Percentiles rank a stretch among this genome's conserved stretches.
Evolutionary conservation across 1,139 yeast genomes (phyloP).

Genomic region (Scheffersomyces stambukii): DNA sequence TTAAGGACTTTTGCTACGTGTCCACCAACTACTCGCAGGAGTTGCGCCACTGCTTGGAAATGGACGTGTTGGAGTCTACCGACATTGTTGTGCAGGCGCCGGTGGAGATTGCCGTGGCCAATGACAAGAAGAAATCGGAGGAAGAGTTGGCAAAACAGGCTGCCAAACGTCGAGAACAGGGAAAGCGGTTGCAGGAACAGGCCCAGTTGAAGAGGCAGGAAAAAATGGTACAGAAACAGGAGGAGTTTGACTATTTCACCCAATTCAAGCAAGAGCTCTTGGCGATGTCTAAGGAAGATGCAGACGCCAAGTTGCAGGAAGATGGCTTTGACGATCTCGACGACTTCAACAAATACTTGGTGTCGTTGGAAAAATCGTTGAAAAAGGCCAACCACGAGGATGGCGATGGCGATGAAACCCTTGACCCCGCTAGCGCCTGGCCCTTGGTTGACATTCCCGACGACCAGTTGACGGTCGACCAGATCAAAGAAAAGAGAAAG

Average conservation of each 20-base stretch:
- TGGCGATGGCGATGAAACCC: conserved; percentile 35
- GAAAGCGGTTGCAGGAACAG: conserved; percentile 85
- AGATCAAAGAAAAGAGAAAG: conserved; percentile 79
- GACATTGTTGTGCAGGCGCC: conserved; percentile 86
- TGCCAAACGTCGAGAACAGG: conserved; percentile 80
- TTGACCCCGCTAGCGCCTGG: conserved; percentile 56
- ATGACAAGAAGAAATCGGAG: conserved; percentile 69
- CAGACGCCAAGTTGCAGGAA: conserved; percentile 47
- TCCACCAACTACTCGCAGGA: conserved; percentile 68
- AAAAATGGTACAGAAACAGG: conserved; percentile 74
- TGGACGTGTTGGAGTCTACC: conserved; percentile 58
- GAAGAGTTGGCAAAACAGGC: conserved; percentile 78
- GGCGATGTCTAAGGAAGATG: conserved; percentile 38
- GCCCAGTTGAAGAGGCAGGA: conserved; percentile 83
- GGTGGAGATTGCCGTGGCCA: conserved; percentile 43
- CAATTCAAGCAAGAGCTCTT: conserved; percentile 52
- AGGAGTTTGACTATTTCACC: conserved; percentile 70
- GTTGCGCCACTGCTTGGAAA: conserved; percentile 49
- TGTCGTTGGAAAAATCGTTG: conserved; percentile 64
- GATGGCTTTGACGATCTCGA: conserved; percentile 78
- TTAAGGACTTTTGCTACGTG: conserved; percentile 76
- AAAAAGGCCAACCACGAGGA: conserved; percentile 67
- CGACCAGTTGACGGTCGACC: conserved; percentile 73
- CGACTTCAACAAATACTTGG: conserved; percentile 66
- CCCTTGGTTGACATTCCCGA: conserved; percentile 83